phyloP scores from a whole-genome alignment of 768 basidiomycete species.

The Polyporus arcularius region DNA sequence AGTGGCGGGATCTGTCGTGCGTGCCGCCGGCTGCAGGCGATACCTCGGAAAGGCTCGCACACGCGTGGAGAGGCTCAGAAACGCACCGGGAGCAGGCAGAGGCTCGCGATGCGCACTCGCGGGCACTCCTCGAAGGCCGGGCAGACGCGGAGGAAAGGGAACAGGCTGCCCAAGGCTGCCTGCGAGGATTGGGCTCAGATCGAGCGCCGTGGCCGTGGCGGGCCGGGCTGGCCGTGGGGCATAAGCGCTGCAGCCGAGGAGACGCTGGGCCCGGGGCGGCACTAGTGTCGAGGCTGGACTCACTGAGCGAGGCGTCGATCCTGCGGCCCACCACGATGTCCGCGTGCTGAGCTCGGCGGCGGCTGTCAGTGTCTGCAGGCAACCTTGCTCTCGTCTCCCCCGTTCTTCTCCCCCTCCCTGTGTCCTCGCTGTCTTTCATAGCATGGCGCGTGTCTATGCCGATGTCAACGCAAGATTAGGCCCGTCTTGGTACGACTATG shows the following conservation, averaged over 20 bases:
- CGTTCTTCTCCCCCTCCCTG: neutral
- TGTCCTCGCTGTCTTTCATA: slow-evolving; percentile 23
- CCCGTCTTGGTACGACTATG: slow-evolving; percentile 93
- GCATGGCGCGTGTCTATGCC: slow-evolving; percentile 79
- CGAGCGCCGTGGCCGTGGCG: neutral
- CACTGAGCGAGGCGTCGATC: slow-evolving; percentile 11
- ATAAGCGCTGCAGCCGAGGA: neutral
- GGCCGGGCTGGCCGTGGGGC: neutral
- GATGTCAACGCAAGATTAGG: slow-evolving; percentile 87
- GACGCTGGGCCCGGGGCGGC: neutral
- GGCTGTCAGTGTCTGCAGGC: neutral
- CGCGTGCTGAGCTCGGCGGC: slow-evolving; percentile 12
- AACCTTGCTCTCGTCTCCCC: slow-evolving; percentile 8
- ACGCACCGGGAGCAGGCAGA: neutral
- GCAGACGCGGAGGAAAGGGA: neutral
- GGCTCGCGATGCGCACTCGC: neutral
- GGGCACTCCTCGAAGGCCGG: neutral
- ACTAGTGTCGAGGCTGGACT: slow-evolving; percentile 5
- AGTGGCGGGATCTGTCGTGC: slow-evolving; percentile 6
- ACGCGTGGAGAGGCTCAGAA: too few relatives aligned
- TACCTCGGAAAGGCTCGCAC: slow-evolving; percentile 6
- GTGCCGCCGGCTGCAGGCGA: slow-evolving; percentile 18
- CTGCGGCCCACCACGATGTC: slow-evolving; percentile 14
- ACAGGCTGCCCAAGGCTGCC: neutral
- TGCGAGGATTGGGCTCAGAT: neutral